Evolutionary conservation across 352 stramenopile genomes (phyloP), one percentile per base, ranked within the genome.

Genomic region (Phytophthora lateralis): DNA sequence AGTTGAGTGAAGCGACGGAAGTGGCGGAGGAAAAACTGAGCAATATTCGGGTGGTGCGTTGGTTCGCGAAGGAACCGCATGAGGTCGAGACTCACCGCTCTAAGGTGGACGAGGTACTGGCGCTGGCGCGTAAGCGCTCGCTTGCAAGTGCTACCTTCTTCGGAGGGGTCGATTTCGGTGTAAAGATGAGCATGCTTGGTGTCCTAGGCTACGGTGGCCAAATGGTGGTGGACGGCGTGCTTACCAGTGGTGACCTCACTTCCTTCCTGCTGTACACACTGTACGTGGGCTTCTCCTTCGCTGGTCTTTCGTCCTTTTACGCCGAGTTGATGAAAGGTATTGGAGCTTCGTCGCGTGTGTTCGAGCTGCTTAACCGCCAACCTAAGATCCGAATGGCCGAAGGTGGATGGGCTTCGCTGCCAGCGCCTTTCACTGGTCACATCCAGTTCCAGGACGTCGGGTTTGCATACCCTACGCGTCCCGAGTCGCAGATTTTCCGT

Each of bases 231-330:
- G 73, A 93, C 15, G 87, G 80, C 0, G 55, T 89, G 38, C 75
- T 98, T 43, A 96, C 87, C 0, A 81, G 91, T 21, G 95, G 94
- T n/a, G 82, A 94, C 27, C 82, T 98, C 27, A 97, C 91, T 17
- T 95, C 92, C 1, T 98, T 98, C 75, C 66, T 98, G 54, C 82
- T 97, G 55, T 98, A 98, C 69, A 93, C 93, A 17, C 78, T 98
- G 34, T 95, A 97, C 43, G 93, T 98, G 15, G 92, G 90, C 6
- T 87, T 89, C 53, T 91, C 78, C 9, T 88, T 98, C 32, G 89
- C 82, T n/a, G 83, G 85, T 15, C 63, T 98, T 37, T 97, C 90
- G 10, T 92, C 85, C 6, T 97, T 97, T 26, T 98, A 98, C 69
- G 88, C 90, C n/a, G 82, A 90, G 59, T 38, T 85, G 44, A 96